Evolutionary conservation across 192 early-diverging fungal species (phyloP).

Genomic region (Allomyces javanicus): DNA sequence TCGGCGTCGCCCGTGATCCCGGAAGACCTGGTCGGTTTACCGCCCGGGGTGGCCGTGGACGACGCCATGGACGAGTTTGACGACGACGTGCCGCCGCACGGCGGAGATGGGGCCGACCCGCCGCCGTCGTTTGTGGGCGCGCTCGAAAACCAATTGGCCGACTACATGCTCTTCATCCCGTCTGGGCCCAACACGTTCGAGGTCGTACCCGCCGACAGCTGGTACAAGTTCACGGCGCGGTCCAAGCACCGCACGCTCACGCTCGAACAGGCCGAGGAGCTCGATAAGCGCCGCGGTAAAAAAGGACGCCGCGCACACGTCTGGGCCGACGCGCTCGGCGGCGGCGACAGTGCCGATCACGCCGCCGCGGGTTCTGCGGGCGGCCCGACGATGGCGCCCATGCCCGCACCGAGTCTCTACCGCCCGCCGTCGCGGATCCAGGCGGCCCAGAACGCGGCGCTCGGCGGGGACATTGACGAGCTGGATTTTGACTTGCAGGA

Average conservation of each 20-base stretch:
- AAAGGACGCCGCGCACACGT: background rate
- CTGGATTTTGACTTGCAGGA: background rate
- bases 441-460: background rate
- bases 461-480: background rate
- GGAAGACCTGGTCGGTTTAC: background rate
- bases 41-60: background rate
- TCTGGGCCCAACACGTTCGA: background rate
- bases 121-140: background rate
- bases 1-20: background rate
- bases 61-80: background rate
- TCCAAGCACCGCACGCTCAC: too few species aligned
- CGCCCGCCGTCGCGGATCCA: background rate
- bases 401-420: background rate
- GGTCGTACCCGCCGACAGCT: too few species aligned
- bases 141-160: background rate
- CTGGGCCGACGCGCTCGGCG: background rate
- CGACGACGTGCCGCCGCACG: background rate
- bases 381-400: background rate
- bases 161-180: background rate
- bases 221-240: too few species aligned
- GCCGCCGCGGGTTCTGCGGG: background rate
- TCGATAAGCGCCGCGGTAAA: background rate
- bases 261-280: background rate
- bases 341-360: background rate
- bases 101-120: background rate